These are phyloP conservation scores for Pisolithus thermaeus DNA, from an alignment of 1,284 basidiomycete genomes.

Conservation along the genomic window DNA sequence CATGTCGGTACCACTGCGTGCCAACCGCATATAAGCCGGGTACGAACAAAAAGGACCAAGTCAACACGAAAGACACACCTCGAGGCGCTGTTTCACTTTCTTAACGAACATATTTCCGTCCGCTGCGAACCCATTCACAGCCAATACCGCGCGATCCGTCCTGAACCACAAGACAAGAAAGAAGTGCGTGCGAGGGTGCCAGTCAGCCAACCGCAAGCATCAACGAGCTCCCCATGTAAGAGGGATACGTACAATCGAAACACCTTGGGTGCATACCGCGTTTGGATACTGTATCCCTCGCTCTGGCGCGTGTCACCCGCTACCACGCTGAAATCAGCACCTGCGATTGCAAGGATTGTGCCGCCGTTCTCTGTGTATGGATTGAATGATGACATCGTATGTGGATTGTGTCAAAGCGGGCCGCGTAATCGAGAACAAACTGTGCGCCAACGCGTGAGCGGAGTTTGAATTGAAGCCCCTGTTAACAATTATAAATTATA, in stretches of 20 bases:
- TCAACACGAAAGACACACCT: constrained; percentile 46
- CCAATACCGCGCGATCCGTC: constrained; percentile 89
- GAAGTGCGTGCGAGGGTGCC: constrained; percentile 5
- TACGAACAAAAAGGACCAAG: constrained; percentile 7
- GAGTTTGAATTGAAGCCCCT: background rate
- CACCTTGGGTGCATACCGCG: constrained; percentile 88
- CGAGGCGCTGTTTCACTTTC: constrained; percentile 86
- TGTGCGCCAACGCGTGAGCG: background rate
- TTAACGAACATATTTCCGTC: constrained; percentile 96
- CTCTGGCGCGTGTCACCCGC: constrained; percentile 94
- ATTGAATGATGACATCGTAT: constrained; percentile 63
- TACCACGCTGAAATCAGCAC: constrained; percentile 86
- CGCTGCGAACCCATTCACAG: constrained; percentile 92
- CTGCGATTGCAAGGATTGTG: constrained; percentile 91
- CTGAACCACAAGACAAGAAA: constrained; percentile 33
- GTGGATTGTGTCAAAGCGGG: background rate
- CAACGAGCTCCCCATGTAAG: background rate
- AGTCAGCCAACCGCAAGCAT: constrained; percentile 1
- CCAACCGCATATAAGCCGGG: background rate
- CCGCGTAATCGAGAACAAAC: constrained; percentile 25
- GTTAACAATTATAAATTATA: no score
- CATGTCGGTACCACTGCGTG: constrained; percentile 87
- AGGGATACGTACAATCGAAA: constrained; percentile 58
- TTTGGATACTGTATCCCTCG: constrained; percentile 93
- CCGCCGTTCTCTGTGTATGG: constrained; percentile 91